Base-by-base conservation (phyloP, 2,329 filamentous ascomycete species). In the Ophiostoma fasciatum region DNA sequence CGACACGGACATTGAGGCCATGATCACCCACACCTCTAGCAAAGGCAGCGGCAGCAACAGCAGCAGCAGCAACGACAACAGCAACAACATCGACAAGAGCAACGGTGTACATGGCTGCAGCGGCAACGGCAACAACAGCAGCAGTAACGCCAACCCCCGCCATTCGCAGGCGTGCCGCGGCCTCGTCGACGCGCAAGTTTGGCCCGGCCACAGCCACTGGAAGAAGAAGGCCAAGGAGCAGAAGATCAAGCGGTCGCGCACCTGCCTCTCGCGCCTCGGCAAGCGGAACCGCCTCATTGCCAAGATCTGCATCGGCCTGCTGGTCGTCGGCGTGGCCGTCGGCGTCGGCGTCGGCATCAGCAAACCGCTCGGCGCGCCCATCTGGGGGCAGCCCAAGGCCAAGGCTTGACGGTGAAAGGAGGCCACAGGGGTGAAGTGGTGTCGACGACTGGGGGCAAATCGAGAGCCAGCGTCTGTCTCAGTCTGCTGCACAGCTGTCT, bases 201-300 rank as follows among this genome's bases (percentile, higher is more conserved):
- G 72, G 72, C 72, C 72, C 5, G 65, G 66, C 38, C 64, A 71
- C 48, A 61, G 65, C 18, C 64, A 74, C 49, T 74, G 72, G 70
- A 69, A 66, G 52, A 59, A 63, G 41, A 71, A 72, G 58, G 68
- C 68, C 42, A 68, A 67, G 53, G 63, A 60, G 10, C 66, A 66
- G 40, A 71, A 71, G 57, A 65, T 62, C 41, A 56, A 61, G 34
- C 55, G 59, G 42, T 62, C 58, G 37, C 73, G 69, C 52, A 62
- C 62, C 37, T 69, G 62, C 42, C 57, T 76, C 54, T 64, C 66
- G 30, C 52, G 54, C 22, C 59, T 75, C 35, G 68, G 61, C 57
- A 63, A 61, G 47, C 64, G 67, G 32, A 72, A 66, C 44, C 62
- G 63, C 26, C 62, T 75, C 42, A 56, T 66, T 25, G 57, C 57